Conservation (phyloP, 495 filamentous ascomycete genomes). For the Geopyxis carbonaria region DNA sequence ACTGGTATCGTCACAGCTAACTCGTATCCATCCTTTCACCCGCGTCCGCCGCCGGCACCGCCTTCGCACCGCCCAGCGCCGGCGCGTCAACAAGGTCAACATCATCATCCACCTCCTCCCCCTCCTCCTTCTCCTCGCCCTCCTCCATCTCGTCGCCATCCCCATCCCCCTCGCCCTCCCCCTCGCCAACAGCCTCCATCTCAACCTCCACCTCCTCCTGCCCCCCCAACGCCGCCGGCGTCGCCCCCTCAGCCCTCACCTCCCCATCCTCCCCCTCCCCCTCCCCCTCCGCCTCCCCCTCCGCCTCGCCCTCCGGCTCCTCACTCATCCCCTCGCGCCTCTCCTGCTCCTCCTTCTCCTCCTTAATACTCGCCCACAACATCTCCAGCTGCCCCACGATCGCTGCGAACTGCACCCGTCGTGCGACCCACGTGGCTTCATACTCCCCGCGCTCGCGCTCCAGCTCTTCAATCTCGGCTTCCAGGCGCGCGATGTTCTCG, state of each 20-base stretch:
- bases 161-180: slow-evolving; percentile 23
- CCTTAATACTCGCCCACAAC: slow-evolving; percentile 67
- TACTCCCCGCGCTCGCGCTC: slow-evolving; percentile 70
- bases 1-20: too few species aligned
- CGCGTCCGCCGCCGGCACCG: slow-evolving; percentile 26
- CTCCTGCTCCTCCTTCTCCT: slow-evolving; percentile 79
- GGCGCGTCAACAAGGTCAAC: slow-evolving; percentile 13
- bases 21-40: slow-evolving; percentile 25
- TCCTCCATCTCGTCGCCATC: slow-evolving; percentile 35
- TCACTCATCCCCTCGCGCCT: slow-evolving; percentile 28
- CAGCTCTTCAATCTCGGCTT: slow-evolving; percentile 74
- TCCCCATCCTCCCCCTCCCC: slow-evolving; percentile 43
- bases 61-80: slow-evolving; percentile 11
- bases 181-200: slow-evolving; percentile 27
- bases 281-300: slow-evolving; percentile 53
- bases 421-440: slow-evolving; percentile 65
- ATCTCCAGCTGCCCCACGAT: slow-evolving; percentile 86
- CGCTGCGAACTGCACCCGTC: slow-evolving; percentile 70
- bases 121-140: slow-evolving; percentile 42
- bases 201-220: slow-evolving; percentile 27
- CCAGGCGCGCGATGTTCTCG: slow-evolving; percentile 57
- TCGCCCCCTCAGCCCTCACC: slow-evolving; percentile 20
- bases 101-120: slow-evolving; percentile 19
- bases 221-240: slow-evolving; percentile 21
- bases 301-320: slow-evolving; percentile 29